Conservation (phyloP, 306 rosid species). For the Boehmeria nivea region DNA sequence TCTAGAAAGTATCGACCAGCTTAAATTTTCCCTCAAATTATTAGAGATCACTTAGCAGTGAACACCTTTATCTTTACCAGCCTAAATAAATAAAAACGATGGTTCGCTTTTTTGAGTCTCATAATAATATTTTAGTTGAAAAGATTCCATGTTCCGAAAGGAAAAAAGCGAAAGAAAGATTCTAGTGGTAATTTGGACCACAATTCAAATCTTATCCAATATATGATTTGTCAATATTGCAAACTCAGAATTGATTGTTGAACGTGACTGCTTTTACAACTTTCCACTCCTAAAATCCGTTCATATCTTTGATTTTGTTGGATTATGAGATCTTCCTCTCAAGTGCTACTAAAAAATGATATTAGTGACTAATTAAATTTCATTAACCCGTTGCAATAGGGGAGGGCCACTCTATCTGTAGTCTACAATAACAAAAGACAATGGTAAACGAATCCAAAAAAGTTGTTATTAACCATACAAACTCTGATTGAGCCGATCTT, state of each 20-base stretch:
- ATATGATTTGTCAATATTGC: constrained; percentile 11
- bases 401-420: no score
- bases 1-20: no score
- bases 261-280: constrained; percentile 19
- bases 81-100: no score
- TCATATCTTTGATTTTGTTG: constrained; percentile 9
- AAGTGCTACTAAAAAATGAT: neutral
- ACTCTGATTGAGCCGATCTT: no score
- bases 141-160: constrained; percentile 11
- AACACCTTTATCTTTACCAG: no score
- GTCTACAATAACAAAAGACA: no score
- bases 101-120: neutral
- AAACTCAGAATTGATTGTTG: constrained; percentile 15
- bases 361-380: neutral
- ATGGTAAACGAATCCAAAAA: no score
- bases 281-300: constrained; percentile 18
- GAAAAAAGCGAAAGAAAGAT: neutral
- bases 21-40: no score
- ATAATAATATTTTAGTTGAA: neutral
- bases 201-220: constrained; percentile 8
- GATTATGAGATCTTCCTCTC: constrained; percentile 3
- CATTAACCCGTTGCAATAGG: no score
- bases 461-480: no score
- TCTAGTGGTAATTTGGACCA: constrained; percentile 24
- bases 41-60: no score